Conservation (phyloP, 176 grass and related monocot genomes). For the Carex littledalei region DNA sequence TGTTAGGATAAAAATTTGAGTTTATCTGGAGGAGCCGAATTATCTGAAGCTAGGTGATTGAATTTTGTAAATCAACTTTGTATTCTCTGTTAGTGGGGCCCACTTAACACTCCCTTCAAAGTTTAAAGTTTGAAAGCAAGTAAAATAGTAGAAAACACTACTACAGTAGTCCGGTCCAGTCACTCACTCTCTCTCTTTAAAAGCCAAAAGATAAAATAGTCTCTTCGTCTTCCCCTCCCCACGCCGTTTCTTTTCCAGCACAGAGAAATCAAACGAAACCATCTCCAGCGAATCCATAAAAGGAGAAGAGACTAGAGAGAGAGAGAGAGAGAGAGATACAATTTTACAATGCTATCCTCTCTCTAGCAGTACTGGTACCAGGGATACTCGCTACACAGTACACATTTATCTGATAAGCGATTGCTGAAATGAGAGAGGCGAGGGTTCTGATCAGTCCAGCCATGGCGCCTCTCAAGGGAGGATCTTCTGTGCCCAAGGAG, state of each 20-base stretch:
- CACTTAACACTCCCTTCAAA: not conserved
- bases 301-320: not conserved
- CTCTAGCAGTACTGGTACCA: not conserved
- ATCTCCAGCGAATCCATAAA: not conserved
- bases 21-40: too few relatives aligned
- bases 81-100: not conserved
- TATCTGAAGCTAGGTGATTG: not conserved
- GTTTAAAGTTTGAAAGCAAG: not conserved
- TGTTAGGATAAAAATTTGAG: too few relatives aligned
- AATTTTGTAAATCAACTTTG: not conserved
- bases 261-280: not conserved
- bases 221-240: not conserved
- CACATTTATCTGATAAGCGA: not conserved
- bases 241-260: not conserved
- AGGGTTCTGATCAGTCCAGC: conserved; percentile 14
- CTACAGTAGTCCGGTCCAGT: not conserved
- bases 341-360: not conserved
- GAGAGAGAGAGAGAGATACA: not conserved
- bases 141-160: not conserved
- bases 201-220: not conserved
- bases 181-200: not conserved
- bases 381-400: not conserved
- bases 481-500: conserved; percentile 25
- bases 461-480: conserved; percentile 16
- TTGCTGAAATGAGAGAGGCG: conserved; percentile 2